These are phyloP conservation scores for Novymonas esmeraldas DNA, from an alignment of 208 protist genomes.

Conservation along the genomic window DNA sequence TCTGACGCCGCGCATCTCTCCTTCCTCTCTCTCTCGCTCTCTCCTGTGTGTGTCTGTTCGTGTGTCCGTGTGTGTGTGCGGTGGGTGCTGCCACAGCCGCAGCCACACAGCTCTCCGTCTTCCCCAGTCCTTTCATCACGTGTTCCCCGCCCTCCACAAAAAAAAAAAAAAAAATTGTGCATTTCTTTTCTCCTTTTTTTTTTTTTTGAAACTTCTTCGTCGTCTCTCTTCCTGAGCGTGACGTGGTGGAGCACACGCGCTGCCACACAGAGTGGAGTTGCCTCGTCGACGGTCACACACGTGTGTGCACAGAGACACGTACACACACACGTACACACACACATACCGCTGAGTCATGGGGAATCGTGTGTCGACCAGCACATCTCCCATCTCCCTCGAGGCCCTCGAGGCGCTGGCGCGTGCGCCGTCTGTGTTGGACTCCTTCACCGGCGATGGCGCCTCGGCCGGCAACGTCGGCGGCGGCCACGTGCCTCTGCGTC, in stretches of 20 bases:
- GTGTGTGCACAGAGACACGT: no score
- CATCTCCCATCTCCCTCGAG: constrained; percentile 48
- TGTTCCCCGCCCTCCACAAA: constrained; percentile 1
- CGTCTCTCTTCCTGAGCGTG: no score
- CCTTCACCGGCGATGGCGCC: constrained; percentile 1
- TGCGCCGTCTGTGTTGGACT: constrained; percentile 9
- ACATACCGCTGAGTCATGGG: constrained; percentile 42
- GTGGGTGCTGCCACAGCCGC: not conserved
- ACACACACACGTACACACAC: not conserved
- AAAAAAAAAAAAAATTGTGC: no score
- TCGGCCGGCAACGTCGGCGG: not conserved
- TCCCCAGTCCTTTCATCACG: not conserved
- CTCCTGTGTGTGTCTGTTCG: not conserved
- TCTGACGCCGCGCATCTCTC: no score
- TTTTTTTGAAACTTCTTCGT: no score
- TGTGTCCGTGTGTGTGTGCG: not conserved
- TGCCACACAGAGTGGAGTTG: no score
- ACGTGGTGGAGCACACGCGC: no score
- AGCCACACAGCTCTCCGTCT: not conserved
- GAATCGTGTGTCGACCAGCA: constrained; percentile 59
- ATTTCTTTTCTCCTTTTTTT: no score
- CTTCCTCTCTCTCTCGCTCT: constrained; percentile 5
- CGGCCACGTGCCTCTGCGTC: not conserved
- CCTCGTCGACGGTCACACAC: no score
- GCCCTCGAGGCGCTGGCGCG: constrained; percentile 34